phyloP scores from a whole-genome alignment of 768 basidiomycete genomes.

The Russula foetens region DNA sequence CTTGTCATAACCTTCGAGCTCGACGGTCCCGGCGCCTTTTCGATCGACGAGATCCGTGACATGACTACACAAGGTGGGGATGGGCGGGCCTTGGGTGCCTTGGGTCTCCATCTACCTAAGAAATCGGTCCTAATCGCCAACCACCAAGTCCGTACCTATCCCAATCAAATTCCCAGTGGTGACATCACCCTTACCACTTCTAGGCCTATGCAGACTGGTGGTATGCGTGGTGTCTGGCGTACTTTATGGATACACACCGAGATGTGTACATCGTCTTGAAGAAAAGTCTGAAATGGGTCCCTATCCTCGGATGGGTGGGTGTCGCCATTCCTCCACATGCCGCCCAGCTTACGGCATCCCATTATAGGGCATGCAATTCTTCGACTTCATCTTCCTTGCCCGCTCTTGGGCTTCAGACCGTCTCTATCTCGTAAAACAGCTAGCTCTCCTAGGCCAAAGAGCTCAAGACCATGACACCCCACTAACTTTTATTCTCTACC shows the following conservation, averaged over 20 bases:
- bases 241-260: constrained; percentile 56
- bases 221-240: constrained; percentile 81
- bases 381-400: constrained; percentile 86
- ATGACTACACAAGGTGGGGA: constrained; percentile 47
- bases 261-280: constrained; percentile 89
- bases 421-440: constrained; percentile 50
- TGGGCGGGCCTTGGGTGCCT: constrained; percentile 49
- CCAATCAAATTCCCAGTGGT: not conserved
- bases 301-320: constrained; percentile 81
- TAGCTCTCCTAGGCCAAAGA: constrained; percentile 59
- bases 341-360: not conserved
- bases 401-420: constrained; percentile 88
- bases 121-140: constrained; percentile 85
- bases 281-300: constrained; percentile 79
- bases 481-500: constrained; percentile 81
- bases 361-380: constrained; percentile 89
- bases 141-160: constrained; percentile 58
- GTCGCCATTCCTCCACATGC: not conserved
- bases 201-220: constrained; percentile 76
- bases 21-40: constrained; percentile 56
- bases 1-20: constrained; percentile 68
- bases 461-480: constrained; percentile 64
- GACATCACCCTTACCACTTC: not conserved
- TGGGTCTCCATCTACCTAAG: constrained; percentile 60
- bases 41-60: constrained; percentile 46